phyloP scores from a whole-genome alignment of 768 basidiomycete genomes.

The Saitozyma podzolica region DNA sequence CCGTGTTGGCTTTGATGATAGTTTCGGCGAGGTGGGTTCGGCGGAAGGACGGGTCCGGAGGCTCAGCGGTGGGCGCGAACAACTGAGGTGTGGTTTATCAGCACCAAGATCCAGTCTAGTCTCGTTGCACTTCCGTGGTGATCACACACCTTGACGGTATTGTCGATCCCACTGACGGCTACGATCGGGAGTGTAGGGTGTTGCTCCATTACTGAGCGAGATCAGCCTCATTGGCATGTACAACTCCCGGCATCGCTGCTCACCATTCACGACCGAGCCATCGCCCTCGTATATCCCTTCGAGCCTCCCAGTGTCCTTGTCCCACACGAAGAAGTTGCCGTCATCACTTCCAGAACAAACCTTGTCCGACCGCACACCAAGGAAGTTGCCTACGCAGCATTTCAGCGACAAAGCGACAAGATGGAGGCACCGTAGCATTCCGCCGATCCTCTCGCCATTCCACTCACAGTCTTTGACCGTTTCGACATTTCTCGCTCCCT shows the following conservation, averaged over 20 bases:
- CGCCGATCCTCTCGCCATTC: not conserved
- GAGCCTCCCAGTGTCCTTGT: slow-evolving; percentile 65
- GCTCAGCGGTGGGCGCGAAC: slow-evolving; percentile 16
- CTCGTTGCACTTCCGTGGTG: too few relatives aligned
- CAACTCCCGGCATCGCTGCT: not conserved
- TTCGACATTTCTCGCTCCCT: slow-evolving; percentile 72
- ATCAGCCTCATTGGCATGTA: slow-evolving; percentile 7
- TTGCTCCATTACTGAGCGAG: slow-evolving; percentile 64
- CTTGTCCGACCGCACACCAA: slow-evolving; percentile 75
- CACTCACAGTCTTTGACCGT: slow-evolving; percentile 82
- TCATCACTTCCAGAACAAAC: slow-evolving; percentile 84
- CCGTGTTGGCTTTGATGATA: slow-evolving; percentile 30
- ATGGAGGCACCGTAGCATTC: slow-evolving; percentile 2
- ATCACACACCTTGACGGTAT: slow-evolving; percentile 68
- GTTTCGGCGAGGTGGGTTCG: slow-evolving; percentile 16
- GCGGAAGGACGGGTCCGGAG: slow-evolving; percentile 22
- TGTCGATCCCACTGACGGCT: slow-evolving; percentile 85
- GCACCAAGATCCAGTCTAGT: slow-evolving; percentile 45
- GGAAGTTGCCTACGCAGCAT: slow-evolving; percentile 67
- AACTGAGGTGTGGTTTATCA: slow-evolving; percentile 67
- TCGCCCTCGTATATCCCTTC: slow-evolving; percentile 84
- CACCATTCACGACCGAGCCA: slow-evolving; percentile 70
- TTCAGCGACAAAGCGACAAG: too few relatives aligned
- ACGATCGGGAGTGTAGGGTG: slow-evolving; percentile 75
- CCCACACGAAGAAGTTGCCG: slow-evolving; percentile 75